Conservation (phyloP, 345 rosid species). For the Eutrema yunnanense region DNA sequence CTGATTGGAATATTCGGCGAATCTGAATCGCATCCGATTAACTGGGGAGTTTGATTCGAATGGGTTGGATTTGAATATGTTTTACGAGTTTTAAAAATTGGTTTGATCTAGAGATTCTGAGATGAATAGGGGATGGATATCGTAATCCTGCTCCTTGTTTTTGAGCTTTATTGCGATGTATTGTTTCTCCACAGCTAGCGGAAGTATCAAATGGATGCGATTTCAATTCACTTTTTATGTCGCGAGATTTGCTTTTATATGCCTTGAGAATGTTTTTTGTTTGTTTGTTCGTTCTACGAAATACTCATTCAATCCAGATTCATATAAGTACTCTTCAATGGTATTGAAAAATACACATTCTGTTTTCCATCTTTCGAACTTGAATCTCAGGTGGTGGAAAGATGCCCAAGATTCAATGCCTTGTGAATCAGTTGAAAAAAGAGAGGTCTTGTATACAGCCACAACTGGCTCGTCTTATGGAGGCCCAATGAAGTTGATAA, state of each 20-base stretch:
- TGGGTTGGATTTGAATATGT: not conserved
- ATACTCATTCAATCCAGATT: no score
- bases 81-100: not conserved
- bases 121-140: not conserved
- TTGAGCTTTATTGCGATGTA: not conserved
- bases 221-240: slow-evolving; percentile 2
- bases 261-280: not conserved
- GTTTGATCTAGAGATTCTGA: slow-evolving; percentile 13
- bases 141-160: not conserved
- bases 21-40: slow-evolving; percentile 24
- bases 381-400: slow-evolving; percentile 88
- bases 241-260: not conserved
- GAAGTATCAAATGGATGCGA: not conserved
- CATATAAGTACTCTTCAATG: no score
- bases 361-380: not conserved
- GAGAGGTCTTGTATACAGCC: slow-evolving; percentile 66
- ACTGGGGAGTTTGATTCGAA: slow-evolving; percentile 8
- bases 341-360: not conserved
- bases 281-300: not conserved
- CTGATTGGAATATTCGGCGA: slow-evolving; percentile 16
- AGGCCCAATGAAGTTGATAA: slow-evolving; percentile 92
- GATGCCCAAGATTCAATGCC: slow-evolving; percentile 56
- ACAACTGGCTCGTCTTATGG: slow-evolving; percentile 56
- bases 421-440: slow-evolving; percentile 44
- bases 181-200: not conserved